Evolutionary conservation across 371 early-diverging fungal species (phyloP).

Genomic region (Mortierella sp.): DNA sequence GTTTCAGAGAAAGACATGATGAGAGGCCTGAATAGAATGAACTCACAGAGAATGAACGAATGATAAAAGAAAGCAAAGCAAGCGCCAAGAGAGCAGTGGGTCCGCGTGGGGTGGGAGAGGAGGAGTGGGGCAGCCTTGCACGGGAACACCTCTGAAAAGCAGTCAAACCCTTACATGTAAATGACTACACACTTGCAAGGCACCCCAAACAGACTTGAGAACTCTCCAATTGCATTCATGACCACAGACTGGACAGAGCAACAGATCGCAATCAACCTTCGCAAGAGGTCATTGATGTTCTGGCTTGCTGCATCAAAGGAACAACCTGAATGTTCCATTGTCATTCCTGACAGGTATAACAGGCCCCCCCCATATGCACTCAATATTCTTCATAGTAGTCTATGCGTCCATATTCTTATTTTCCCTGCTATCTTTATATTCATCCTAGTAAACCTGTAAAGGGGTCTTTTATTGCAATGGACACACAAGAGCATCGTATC

Average conservation of each 20-base stretch:
- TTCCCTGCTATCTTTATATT: background rate
- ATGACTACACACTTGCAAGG: too few species aligned
- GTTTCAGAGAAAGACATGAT: slow-evolving; percentile 41
- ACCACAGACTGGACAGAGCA: slow-evolving; percentile 13
- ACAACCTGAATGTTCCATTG: slow-evolving; percentile 38
- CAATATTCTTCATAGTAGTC: too few species aligned
- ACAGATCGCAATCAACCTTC: slow-evolving; percentile 45
- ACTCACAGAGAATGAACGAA: background rate
- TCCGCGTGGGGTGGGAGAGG: background rate
- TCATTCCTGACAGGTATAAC: slow-evolving; percentile 47
- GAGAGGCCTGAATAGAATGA: background rate
- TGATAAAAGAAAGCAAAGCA: background rate
- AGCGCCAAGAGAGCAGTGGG: slow-evolving; percentile 1
- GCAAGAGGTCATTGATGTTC: slow-evolving; percentile 59
- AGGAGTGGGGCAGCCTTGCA: background rate
- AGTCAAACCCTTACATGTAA: background rate
- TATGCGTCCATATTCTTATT: background rate
- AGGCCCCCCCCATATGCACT: background rate
- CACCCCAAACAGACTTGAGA: background rate
- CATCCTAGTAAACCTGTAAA: slow-evolving; percentile 40
- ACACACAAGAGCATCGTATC: slow-evolving; percentile 65
- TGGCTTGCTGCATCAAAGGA: slow-evolving; percentile 57
- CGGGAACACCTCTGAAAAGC: background rate
- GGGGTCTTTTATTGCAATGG: slow-evolving; percentile 60
- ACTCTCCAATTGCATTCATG: background rate